phyloP scores from a whole-genome alignment of 2,329 filamentous ascomycete genomes.

The Fusarium agapanthi region DNA sequence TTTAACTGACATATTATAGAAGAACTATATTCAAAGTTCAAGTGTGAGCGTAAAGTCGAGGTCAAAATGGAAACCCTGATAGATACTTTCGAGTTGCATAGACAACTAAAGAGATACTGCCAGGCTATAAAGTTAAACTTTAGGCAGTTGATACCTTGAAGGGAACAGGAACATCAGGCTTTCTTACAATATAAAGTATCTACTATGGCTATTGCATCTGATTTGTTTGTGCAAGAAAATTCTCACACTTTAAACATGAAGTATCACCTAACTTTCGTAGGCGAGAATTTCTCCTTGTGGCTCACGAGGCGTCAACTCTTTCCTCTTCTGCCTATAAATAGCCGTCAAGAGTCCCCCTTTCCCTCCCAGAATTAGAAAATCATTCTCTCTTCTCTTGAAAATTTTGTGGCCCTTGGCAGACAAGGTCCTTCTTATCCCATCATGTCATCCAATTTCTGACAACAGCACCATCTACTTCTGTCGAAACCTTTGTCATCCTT shows the following conservation, averaged over 20 bases:
- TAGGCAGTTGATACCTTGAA: rapidly evolving
- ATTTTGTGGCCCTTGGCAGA: too few species aligned
- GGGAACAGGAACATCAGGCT: rapidly evolving
- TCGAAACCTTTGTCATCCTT: too few species aligned
- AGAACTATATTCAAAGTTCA: rapidly evolving
- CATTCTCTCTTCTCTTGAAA: neutral
- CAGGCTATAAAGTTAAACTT: neutral
- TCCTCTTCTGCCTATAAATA: neutral
- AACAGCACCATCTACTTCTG: neutral
- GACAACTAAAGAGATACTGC: neutral
- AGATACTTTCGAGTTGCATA: rapidly evolving
- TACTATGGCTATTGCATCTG: neutral
- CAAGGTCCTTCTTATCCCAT: neutral
- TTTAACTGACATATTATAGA: rapidly evolving
- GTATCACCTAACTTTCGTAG: neutral
- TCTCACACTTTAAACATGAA: too few species aligned
- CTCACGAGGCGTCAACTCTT: rapidly evolving
- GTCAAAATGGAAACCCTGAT: neutral
- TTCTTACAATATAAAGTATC: neutral
- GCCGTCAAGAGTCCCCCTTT: rapidly evolving
- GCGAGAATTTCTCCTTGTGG: neutral
- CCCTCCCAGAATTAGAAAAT: neutral
- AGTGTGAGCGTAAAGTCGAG: neutral
- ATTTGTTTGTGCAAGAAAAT: neutral
- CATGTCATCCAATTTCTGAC: neutral